A percentile compares a stretch with the other conserved stretches of the same genome.
These are phyloP conservation scores for Cladosporium cucumerinum DNA, from an alignment of 2,329 filamentous ascomycete genomes.

Conservation along the genomic window DNA sequence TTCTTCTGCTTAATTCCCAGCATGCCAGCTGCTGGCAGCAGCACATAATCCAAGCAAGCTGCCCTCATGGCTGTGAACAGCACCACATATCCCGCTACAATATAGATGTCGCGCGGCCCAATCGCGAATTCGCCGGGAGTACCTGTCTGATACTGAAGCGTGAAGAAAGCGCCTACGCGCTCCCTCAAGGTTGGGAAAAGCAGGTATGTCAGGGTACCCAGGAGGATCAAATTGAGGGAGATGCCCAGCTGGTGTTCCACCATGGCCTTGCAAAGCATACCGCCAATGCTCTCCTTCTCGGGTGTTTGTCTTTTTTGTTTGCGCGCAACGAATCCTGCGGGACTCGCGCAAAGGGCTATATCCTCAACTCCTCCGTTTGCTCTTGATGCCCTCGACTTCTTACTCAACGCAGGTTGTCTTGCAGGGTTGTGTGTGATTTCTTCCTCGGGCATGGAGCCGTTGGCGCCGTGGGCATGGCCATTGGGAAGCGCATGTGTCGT, in stretches of 20 bases:
- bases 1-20: conserved; percentile 75
- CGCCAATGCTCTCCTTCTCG: conserved; percentile 33
- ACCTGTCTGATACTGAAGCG: conserved; percentile 65
- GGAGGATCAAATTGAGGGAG: conserved; percentile 78
- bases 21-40: conserved; percentile 71
- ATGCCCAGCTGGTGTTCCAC: conserved; percentile 55
- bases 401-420: not conserved
- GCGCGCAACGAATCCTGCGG: conserved; percentile 11
- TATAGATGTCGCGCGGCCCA: conserved; percentile 74
- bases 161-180: conserved; percentile 84
- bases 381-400: not conserved
- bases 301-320: conserved; percentile 16
- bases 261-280: conserved; percentile 35
- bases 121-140: conserved; percentile 62
- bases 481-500: not conserved
- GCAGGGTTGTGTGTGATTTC: not conserved
- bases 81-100: conserved; percentile 74
- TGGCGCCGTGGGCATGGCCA: not conserved
- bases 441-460: conserved; percentile 1
- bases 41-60: conserved; percentile 78
- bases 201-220: conserved; percentile 77
- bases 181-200: conserved; percentile 76
- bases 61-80: conserved; percentile 85
- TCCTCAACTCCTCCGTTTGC: conserved; percentile 19
- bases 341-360: conserved; percentile 28